phyloP scores from a whole-genome alignment of 139 green algal species.

The Chlorella vulgaris region DNA sequence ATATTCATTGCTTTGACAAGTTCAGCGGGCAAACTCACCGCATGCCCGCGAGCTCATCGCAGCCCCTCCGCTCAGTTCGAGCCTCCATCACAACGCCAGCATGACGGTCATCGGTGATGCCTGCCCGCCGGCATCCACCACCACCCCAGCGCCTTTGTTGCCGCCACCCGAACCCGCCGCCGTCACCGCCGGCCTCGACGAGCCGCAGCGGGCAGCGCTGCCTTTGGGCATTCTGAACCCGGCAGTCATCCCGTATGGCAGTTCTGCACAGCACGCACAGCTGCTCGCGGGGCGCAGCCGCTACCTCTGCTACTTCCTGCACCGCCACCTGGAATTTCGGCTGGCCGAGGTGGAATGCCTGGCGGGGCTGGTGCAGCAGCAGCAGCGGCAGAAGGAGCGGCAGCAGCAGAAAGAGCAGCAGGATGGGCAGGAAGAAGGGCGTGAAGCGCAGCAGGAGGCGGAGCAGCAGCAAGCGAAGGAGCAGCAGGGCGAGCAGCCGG shows the following conservation, averaged over 20 bases:
- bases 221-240: not conserved
- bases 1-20: no score
- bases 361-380: conserved; percentile 38
- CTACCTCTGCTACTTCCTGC: conserved; percentile 67
- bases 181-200: not conserved
- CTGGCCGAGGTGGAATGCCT: conserved; percentile 69
- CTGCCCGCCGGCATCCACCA: no score
- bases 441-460: not conserved
- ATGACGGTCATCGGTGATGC: no score
- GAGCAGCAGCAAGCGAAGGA: not conserved
- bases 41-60: no score
- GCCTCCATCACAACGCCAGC: no score
- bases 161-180: not conserved
- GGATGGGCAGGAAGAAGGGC: not conserved
- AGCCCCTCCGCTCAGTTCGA: no score
- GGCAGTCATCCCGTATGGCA: not conserved
- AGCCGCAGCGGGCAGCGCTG: not conserved
- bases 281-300: not conserved
- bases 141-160: no score
- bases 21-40: no score
- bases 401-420: not conserved
- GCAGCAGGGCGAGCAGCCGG: not conserved
- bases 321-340: conserved; percentile 75
- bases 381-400: not conserved
- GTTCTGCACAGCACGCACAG: not conserved